Conservation (phyloP, 345 rosid genomes). For the Viola odorata region DNA sequence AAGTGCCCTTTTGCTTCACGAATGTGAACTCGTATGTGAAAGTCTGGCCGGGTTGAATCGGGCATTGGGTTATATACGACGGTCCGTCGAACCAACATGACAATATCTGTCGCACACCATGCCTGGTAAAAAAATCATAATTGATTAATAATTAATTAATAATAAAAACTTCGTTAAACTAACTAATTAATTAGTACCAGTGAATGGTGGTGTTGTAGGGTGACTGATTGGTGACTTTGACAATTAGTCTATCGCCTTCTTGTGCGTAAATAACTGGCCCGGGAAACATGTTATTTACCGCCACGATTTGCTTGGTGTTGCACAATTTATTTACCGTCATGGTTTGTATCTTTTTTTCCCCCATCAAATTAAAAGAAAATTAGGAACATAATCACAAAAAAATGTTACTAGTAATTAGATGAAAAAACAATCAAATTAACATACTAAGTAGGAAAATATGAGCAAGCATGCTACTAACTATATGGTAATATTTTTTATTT, state of each 20-base stretch:
- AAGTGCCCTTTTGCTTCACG: constrained; percentile 67
- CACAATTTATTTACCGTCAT: constrained; percentile 55
- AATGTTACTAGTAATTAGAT: background rate
- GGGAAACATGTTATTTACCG: constrained; percentile 63
- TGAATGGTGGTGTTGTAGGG: constrained; percentile 79
- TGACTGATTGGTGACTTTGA: constrained; percentile 62
- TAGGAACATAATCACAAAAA: background rate
- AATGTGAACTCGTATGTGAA: constrained; percentile 70
- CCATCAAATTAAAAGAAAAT: background rate
- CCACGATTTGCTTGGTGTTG: constrained; percentile 52
- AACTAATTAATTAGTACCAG: constrained; percentile 37
- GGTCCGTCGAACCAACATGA: constrained; percentile 95
- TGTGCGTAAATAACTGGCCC: constrained; percentile 71
- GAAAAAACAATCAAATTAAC: background rate
- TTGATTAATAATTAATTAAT: background rate
- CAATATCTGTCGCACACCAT: constrained; percentile 71
- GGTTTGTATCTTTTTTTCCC: constrained; percentile 48
- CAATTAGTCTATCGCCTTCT: constrained; percentile 62
- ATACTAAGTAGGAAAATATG: too few species aligned
- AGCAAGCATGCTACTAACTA: background rate
- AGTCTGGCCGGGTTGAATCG: constrained; percentile 63
- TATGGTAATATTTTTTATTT: too few species aligned
- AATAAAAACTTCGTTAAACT: background rate
- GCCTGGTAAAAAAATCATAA: constrained; percentile 35
- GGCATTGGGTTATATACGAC: constrained; percentile 84